Conservation (phyloP, 2,329 filamentous ascomycete genomes). For the Botrytis porri region DNA sequence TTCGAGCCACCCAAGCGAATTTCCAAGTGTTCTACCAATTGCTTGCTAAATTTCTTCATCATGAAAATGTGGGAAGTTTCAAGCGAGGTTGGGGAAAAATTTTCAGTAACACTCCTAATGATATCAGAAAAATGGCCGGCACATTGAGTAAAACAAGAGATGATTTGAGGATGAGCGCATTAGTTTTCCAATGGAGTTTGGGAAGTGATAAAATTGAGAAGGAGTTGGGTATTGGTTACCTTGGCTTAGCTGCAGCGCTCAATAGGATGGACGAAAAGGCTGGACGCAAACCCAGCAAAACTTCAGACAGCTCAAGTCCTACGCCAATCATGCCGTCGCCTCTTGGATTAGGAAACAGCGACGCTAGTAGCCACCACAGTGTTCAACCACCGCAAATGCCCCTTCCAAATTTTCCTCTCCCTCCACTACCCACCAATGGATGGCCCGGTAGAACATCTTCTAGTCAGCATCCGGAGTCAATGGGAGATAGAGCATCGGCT, state of each 20-base stretch:
- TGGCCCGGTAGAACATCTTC: slow-evolving; percentile 26
- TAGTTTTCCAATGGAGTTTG: slow-evolving; percentile 64
- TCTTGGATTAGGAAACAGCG: background rate
- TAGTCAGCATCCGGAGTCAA: slow-evolving; percentile 14
- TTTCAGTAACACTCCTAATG: slow-evolving; percentile 52
- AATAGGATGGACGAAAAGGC: slow-evolving; percentile 45
- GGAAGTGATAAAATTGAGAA: slow-evolving; percentile 57
- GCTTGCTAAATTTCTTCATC: slow-evolving; percentile 52
- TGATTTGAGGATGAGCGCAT: slow-evolving; percentile 59
- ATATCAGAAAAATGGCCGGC: slow-evolving; percentile 57
- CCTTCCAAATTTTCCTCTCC: slow-evolving; percentile 20
- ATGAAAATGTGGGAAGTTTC: slow-evolving; percentile 19
- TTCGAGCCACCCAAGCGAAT: slow-evolving; percentile 58
- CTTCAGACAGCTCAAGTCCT: background rate
- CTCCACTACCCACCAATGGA: slow-evolving; percentile 3
- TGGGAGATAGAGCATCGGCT: slow-evolving; percentile 7
- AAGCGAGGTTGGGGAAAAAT: slow-evolving; percentile 60
- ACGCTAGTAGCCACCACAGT: slow-evolving; percentile 6
- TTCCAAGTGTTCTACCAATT: slow-evolving; percentile 63
- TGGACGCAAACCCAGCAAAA: slow-evolving; percentile 15
- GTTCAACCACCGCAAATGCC: slow-evolving; percentile 22
- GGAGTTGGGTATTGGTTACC: slow-evolving; percentile 64
- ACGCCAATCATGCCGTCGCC: background rate
- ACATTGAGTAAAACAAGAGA: slow-evolving; percentile 58
- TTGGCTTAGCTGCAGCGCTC: slow-evolving; percentile 62